A percentile compares a stretch with the other conserved stretches of the same genome.
Evolutionary conservation across 495 filamentous ascomycete species (phyloP).

Genomic region (Daldinia childiae): DNA sequence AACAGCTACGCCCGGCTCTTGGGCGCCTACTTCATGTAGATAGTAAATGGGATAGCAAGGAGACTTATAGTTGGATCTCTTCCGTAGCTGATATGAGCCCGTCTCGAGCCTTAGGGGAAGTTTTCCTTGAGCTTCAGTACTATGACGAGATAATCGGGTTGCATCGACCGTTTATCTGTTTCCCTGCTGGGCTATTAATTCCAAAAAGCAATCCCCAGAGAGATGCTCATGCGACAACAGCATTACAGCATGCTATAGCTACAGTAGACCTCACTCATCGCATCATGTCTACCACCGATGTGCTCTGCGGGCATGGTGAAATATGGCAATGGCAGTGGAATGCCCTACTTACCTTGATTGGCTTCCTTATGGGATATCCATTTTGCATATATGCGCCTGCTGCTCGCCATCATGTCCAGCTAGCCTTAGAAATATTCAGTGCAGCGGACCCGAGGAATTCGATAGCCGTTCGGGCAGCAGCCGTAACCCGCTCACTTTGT

Average conservation of each 20-base stretch:
- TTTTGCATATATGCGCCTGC: slow-evolving; percentile 14
- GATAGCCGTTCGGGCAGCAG: slow-evolving; percentile 11
- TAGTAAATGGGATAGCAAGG: not conserved
- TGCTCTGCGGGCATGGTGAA: slow-evolving; percentile 42
- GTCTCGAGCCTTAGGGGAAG: slow-evolving; percentile 22
- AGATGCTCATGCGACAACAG: slow-evolving; percentile 41
- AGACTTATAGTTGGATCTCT: slow-evolving; percentile 12
- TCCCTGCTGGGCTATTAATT: slow-evolving; percentile 38
- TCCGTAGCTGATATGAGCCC: slow-evolving; percentile 21
- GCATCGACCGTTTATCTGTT: slow-evolving; percentile 38
- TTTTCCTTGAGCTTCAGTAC: slow-evolving; percentile 42
- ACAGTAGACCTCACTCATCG: slow-evolving; percentile 35
- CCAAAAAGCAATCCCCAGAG: slow-evolving; percentile 34
- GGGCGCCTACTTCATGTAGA: slow-evolving; percentile 22
- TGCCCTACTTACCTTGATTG: slow-evolving; percentile 49
- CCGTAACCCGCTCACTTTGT: slow-evolving; percentile 19
- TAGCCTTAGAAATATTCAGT: slow-evolving; percentile 23
- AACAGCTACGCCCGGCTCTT: slow-evolving; percentile 18
- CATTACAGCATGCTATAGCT: slow-evolving; percentile 44
- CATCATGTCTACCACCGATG: slow-evolving; percentile 39
- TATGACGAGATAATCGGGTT: slow-evolving; percentile 47
- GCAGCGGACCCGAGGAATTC: slow-evolving; percentile 22
- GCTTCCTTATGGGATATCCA: slow-evolving; percentile 44
- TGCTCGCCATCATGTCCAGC: slow-evolving; percentile 15
- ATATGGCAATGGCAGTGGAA: slow-evolving; percentile 51